A percentile compares a stretch with the other conserved stretches of the same genome.
Conservation (phyloP, 2,329 filamentous ascomycete species). For the Aspergillus sp. region DNA sequence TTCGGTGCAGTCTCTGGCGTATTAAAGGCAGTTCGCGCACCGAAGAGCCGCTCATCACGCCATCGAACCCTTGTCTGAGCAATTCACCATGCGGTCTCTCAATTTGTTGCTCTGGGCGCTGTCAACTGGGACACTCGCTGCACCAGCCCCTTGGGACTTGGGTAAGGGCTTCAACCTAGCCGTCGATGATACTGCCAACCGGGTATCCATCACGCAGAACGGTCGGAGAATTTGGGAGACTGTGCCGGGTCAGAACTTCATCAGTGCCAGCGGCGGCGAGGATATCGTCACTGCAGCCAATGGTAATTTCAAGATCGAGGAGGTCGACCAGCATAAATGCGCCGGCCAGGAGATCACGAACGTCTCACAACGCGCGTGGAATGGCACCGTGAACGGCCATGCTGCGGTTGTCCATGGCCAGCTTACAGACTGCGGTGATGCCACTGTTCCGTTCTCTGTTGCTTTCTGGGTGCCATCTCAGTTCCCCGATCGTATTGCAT, state of each 20-base stretch:
- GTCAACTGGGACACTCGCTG: not conserved
- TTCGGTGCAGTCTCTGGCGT: not conserved
- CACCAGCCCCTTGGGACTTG: not conserved
- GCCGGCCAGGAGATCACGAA: not conserved
- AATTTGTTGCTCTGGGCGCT: not conserved
- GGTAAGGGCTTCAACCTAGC: not conserved
- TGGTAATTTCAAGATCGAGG: not conserved
- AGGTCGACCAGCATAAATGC: not conserved
- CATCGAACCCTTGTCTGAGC: not conserved
- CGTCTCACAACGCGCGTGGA: not conserved
- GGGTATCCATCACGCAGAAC: not conserved
- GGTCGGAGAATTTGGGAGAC: not conserved
- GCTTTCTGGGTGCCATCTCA: not conserved
- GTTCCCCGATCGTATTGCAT: not conserved
- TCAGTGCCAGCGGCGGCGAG: not conserved
- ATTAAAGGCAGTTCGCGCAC: not conserved
- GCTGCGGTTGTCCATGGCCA: not conserved
- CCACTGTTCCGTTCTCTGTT: not conserved
- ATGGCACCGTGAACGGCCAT: not conserved
- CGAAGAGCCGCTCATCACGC: not conserved
- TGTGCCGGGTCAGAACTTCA: not conserved
- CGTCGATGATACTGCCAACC: not conserved
- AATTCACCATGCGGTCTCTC: not conserved
- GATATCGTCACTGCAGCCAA: not conserved
- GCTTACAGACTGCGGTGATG: not conserved